Evolutionary conservation across 2,329 filamentous ascomycete species (phyloP), one percentile per base, ranked within the genome.

Genomic region (Arthrinium puccinioides): DNA sequence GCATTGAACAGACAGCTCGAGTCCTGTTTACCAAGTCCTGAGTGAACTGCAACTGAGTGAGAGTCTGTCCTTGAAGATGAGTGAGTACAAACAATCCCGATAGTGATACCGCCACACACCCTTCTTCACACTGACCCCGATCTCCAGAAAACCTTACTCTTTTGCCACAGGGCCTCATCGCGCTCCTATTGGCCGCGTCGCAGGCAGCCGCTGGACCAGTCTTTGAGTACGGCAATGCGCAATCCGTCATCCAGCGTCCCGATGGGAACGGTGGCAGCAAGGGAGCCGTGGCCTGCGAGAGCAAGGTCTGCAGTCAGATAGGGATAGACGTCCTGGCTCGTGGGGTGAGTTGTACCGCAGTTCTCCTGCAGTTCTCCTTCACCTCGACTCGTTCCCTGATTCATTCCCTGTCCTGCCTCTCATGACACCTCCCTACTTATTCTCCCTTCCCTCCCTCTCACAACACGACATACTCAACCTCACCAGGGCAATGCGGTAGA

Each of bases 401-500:
- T 26, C 14, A 23, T 24, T 14, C n/a, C n/a, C n/a, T n/a, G n/a
- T n/a, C n/a, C n/a, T n/a, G n/a, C n/a, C n/a, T n/a, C n/a, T n/a
- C n/a, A n/a, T n/a, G n/a, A 26, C 14, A 14, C 14, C 9, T 9
- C 24, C 9, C 24, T 26, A 9, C 9, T 9, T 26, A 26, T 26
- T 26, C 14, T 26, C 24, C 24, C 9, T 26, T 14, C 24, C 9
- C 24, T 26, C 14, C 24, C 14, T 26, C 24, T 20, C 13, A 11
- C 11, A 8, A 30, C 20, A 11, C 15, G 23, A 11, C 20, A 6
- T 11, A 28, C 3, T 14, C 24, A 26, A 26, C 24, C 36, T 76
- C 69, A n/a, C n/a, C n/a, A n/a, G n/a, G 84, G 85, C 9, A 88
- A 86, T 60, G 84, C 85, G 10, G 83, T 83, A 1, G 85, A 90